phyloP scores from a whole-genome alignment of 805 yeast species.

The Saccharomycopsis schoenii region DNA sequence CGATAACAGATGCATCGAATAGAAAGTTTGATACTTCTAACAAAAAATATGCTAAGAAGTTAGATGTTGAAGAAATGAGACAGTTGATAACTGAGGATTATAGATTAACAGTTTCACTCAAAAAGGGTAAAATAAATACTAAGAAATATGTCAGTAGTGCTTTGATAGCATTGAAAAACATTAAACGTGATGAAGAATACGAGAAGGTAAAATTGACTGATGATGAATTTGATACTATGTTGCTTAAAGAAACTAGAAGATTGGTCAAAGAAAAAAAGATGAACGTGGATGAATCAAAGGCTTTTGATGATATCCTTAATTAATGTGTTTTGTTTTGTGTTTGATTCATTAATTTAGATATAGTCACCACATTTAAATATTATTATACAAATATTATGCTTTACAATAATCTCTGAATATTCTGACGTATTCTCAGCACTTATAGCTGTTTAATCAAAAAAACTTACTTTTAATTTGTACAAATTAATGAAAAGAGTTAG shows the following conservation, averaged over 20 bases:
- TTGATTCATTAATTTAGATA: background rate
- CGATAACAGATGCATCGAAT: constrained; percentile 24
- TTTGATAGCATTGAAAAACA: constrained; percentile 4
- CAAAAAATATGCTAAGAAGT: constrained; percentile 6
- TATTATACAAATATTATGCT: too few species aligned
- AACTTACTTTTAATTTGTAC: background rate
- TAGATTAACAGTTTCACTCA: constrained; percentile 1
- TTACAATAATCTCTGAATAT: too few species aligned
- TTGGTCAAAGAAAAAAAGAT: constrained; percentile 7
- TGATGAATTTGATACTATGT: constrained; percentile 15
- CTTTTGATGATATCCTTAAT: constrained; percentile 3
- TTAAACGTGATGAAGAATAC: constrained; percentile 11
- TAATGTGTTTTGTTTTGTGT: background rate
- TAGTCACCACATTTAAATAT: too few species aligned
- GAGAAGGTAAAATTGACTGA: background rate
- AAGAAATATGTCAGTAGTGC: constrained; percentile 14
- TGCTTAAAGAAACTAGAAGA: constrained; percentile 10
- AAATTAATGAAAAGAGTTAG: background rate
- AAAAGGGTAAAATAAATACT: constrained; percentile 8
- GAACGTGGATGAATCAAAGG: constrained; percentile 5
- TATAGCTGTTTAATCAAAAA: background rate
- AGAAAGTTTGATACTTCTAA: constrained; percentile 10
- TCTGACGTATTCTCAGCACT: too few species aligned
- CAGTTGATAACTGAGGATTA: constrained; percentile 28
- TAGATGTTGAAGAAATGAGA: constrained; percentile 10